A percentile compares a stretch with the other conserved stretches of the same genome.
phyloP scores from a whole-genome alignment of 2,329 filamentous ascomycete species.

The Sarocladium kiliense region DNA sequence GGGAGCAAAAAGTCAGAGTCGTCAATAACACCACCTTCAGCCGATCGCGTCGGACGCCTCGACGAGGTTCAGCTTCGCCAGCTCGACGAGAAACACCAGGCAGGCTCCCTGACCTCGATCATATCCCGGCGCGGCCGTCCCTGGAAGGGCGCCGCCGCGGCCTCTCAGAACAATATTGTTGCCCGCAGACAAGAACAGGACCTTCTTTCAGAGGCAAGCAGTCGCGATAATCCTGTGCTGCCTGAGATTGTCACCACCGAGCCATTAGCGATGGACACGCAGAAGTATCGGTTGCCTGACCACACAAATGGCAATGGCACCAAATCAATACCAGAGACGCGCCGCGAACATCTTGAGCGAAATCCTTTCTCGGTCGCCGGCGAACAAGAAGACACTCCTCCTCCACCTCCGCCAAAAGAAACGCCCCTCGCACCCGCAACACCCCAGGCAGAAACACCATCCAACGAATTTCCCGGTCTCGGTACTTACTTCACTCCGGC shows the following conservation, averaged over 20 bases:
- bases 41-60: conserved; percentile 59
- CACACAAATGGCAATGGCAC: conserved; percentile 63
- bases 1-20: conserved; percentile 30
- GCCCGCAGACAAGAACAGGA: background rate
- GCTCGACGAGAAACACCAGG: conserved; percentile 62
- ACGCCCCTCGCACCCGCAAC: conserved; percentile 21
- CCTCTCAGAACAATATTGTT: conserved; percentile 5
- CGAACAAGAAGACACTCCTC: background rate
- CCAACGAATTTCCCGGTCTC: conserved; percentile 44
- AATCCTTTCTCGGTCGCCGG: conserved; percentile 16
- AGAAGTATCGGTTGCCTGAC: conserved; percentile 71
- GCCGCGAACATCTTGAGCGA: conserved; percentile 53
- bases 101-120: conserved; percentile 42
- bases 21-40: conserved; percentile 18
- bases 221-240: conserved; percentile 26
- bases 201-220: background rate
- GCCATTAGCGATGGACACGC: conserved; percentile 61
- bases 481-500: conserved; percentile 63
- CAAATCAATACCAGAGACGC: conserved; percentile 54
- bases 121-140: conserved; percentile 64
- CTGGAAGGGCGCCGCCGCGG: conserved; percentile 61
- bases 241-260: conserved; percentile 47
- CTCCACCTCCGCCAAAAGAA: conserved; percentile 27
- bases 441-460: conserved; percentile 21
- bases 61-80: conserved; percentile 64